Base-by-base conservation (phyloP, 768 basidiomycete species). In the Termitomyces sp. region DNA sequence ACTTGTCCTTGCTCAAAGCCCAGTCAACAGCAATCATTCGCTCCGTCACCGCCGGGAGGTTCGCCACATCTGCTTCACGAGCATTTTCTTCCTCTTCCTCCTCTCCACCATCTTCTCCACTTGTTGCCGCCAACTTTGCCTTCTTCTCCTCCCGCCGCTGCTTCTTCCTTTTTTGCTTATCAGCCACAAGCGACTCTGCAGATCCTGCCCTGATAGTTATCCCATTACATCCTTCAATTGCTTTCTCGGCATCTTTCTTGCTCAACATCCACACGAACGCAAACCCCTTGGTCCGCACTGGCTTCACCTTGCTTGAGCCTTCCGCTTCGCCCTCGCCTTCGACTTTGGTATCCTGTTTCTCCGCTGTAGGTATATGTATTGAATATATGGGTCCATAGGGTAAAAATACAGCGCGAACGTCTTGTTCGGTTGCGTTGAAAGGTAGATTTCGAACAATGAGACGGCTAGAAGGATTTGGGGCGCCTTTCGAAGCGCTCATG, bases 201-300 rank as follows among this genome's bases (percentile, higher is more conserved):
- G 82, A 75, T 3, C 89, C 90, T 25, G 83, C 80, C 20, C 79
- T 76, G 16, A 93, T 72, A 10, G 76, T 78, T 66, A 81, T 84
- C 16, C 90, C 91, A 63, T 96, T 96, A 57, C 90, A 85, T 12
- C 76, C 83, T 62, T 85, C 84, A 54, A 96, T 76, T 0, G 93
- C 94, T 49, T 76, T 75, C 66, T 94, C 89, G 9, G 93, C 95
- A 63, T 94, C 90, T 54, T 86, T 87, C 66, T 82, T 85, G 64
- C 84, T 84, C 59, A 94, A 69, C 83, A 92, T 94, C 92, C 94
- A 96, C 10, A 98, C 86, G 63, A 98, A 98, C 0, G 94, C 96
- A 61, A 96, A 98, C 0, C 95, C 94, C 61, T 88, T 86, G 40
- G 81, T 75, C 29, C 80, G 74, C 12, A 62, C 40, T 43, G 69